phyloP scores from a whole-genome alignment of 306 rosid genomes.

The peach (Prunus persica) region DNA sequence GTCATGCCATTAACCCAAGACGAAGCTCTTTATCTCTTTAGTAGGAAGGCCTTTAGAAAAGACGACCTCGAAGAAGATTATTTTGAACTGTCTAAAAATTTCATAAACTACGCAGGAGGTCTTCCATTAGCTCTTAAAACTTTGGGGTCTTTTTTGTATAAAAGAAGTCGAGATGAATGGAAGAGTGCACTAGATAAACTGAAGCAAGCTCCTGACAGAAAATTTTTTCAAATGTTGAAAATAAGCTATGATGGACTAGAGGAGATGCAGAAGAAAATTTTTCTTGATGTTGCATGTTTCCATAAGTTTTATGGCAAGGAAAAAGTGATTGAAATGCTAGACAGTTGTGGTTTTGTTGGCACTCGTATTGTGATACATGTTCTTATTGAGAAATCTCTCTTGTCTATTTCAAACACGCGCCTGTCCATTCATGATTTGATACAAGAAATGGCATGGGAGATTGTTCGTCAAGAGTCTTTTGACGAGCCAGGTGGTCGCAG shows the following conservation, averaged over 20 bases:
- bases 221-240: conserved; percentile 11
- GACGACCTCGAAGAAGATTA: too few relatives aligned
- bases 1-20: too few relatives aligned
- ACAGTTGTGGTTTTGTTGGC: conserved; percentile 16
- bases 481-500: conserved; percentile 2
- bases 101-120: too few relatives aligned
- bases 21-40: too few relatives aligned
- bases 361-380: conserved; percentile 26
- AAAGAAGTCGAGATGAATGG: conserved; percentile 17
- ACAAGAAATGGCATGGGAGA: conserved; percentile 27
- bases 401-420: background rate
- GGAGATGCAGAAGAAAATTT: conserved; percentile 22
- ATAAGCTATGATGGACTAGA: conserved; percentile 33
- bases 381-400: conserved; percentile 40
- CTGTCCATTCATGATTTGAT: conserved; percentile 15
- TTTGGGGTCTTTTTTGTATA: too few relatives aligned
- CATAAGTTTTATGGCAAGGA: conserved; percentile 25
- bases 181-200: conserved; percentile 26
- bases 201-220: conserved; percentile 12
- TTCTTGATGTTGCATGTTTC: conserved; percentile 37
- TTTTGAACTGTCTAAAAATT: too few relatives aligned
- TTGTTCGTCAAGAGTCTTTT: conserved; percentile 20
- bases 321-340: conserved; percentile 15
- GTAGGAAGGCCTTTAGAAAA: too few relatives aligned
- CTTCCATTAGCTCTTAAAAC: too few relatives aligned